Evolutionary conservation across 805 yeast genomes (phyloP).

Genomic region (Suhomyces sp.): DNA sequence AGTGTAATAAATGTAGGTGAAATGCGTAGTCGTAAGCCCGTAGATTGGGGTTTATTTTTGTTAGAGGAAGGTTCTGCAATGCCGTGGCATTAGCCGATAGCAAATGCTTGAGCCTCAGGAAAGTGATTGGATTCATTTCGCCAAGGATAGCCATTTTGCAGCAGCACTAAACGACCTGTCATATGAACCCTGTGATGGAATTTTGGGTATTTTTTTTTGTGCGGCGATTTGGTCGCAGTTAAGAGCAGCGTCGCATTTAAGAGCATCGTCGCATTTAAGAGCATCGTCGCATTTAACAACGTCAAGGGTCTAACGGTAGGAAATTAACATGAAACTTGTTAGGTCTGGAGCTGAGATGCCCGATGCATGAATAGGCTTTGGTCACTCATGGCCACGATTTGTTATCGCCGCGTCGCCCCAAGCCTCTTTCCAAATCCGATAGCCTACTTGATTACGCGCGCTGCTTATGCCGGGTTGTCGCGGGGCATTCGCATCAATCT

Average conservation of each 20-base stretch:
- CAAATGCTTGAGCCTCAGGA: not conserved
- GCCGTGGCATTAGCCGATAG: not conserved
- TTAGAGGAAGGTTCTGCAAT: not conserved
- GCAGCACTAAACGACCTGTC: not conserved
- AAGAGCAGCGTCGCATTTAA: no score
- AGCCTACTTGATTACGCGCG: no score
- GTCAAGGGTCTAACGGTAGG: not conserved
- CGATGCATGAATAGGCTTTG: not conserved
- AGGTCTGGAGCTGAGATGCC: not conserved
- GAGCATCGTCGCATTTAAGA: no score
- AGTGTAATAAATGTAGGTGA: not conserved
- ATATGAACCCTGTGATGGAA: not conserved
- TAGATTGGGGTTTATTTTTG: not conserved
- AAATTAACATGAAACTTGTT: not conserved
- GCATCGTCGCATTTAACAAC: no score
- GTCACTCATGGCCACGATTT: not conserved
- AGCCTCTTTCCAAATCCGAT: not conserved
- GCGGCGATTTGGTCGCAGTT: no score
- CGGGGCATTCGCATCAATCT: not conserved
- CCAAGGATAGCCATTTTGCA: not conserved
- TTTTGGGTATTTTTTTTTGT: no score
- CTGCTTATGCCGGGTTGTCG: no score
- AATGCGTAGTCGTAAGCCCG: not conserved
- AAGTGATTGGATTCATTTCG: not conserved
- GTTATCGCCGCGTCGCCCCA: not conserved